Evolutionary conservation across 2,329 filamentous ascomycete genomes (phyloP), one percentile per base, ranked within the genome.

Genomic region (Penicillium aurantiogriseum): DNA sequence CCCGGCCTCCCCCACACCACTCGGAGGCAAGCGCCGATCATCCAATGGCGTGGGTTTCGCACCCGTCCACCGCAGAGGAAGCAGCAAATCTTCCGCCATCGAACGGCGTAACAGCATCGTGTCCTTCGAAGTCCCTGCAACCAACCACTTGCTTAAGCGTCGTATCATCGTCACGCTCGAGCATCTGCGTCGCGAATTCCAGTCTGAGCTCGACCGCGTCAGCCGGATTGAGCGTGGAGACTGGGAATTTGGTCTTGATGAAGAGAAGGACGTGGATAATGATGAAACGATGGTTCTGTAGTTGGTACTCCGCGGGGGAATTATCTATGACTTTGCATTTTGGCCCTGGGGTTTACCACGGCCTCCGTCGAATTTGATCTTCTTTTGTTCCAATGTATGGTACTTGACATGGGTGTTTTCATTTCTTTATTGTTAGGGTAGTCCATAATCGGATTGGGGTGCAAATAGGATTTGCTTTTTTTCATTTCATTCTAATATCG

Each of bases 221-320:
- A 90, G 89, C 51, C 89, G 90, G 52, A 92, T 97, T 72, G 88
- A 94, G 76, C 90, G 90, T 70, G 92, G 95, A 57, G 87, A 95
- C 71, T 97, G 95, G 80, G 89, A 89, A 17, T 90, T 97, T 71
- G 81, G 77, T 40, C 76, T 74, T 31, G 67, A 61, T 21, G 63
- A 63, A 23, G 63, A 63, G 8, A 65, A 65, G 6, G 65, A 66
- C 1, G 67, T 64, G 51, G 61, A 60, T 71, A 67, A 72, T 64
- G 71, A 74, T 66, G 70, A 72, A 54, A 73, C 70, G 61, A 74
- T 74, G 72, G 60, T 70, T 46, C 63, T 74, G 43, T 69, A 66
- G 19, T 71, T 66, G 60, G 43, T 33, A 33, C 29, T 45, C 23
- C 23, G 33, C n/a, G 35, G 33, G 25, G 40, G 3, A 15, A 25